Evolutionary conservation across 2,329 filamentous ascomycete species (phyloP).

Genomic region (Stagonosporopsis chrysanthemi): DNA sequence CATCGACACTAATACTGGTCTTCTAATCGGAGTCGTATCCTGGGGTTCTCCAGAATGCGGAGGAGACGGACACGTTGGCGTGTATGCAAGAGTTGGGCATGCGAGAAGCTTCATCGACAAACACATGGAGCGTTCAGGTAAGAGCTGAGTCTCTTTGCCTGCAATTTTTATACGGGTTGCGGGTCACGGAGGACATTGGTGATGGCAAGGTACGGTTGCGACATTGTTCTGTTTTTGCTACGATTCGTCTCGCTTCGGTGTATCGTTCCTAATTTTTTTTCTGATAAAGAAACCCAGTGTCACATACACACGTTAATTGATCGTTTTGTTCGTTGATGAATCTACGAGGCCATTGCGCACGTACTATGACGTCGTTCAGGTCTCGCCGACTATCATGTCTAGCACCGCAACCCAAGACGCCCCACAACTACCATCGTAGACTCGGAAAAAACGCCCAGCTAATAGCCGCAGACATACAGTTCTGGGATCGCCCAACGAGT

Average conservation of each 20-base stretch:
- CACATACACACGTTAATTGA: background rate
- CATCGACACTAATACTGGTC: background rate
- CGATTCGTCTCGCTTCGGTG: background rate
- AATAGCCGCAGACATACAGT: no score
- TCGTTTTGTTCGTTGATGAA: background rate
- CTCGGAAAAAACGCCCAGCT: conserved; percentile 5
- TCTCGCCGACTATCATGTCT: background rate
- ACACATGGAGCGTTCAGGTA: background rate
- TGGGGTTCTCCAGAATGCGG: background rate
- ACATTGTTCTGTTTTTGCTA: background rate
- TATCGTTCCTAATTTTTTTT: no score
- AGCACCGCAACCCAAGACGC: conserved; percentile 1
- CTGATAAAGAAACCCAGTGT: no score
- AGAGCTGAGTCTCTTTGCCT: background rate
- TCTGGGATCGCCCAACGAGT: background rate
- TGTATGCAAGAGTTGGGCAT: background rate
- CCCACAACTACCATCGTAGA: background rate
- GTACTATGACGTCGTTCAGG: background rate
- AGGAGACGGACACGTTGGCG: background rate
- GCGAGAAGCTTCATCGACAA: background rate
- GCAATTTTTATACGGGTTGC: no score
- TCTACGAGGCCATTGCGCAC: background rate
- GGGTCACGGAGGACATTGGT: no score
- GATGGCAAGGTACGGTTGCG: background rate
- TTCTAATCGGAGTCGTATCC: background rate